A percentile compares a stretch with the other conserved stretches of the same genome.
phyloP scores from a whole-genome alignment of 164 flowering plant species.

The Stephania yunnanensis region DNA sequence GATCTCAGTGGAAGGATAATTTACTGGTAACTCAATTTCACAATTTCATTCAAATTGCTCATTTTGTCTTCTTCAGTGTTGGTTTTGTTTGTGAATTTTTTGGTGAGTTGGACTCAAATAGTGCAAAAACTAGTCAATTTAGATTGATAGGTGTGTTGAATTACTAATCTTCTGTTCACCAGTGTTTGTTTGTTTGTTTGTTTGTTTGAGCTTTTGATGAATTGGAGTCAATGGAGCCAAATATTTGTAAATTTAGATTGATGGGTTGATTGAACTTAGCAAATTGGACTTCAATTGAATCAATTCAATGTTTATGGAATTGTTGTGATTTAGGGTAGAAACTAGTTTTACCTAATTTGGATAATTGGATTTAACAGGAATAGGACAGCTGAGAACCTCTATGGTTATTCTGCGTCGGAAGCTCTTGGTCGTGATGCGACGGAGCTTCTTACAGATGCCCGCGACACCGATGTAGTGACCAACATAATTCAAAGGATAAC shows the following conservation, averaged over 20 bases:
- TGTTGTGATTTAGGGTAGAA: too few relatives aligned
- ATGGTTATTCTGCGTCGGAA: slow-evolving; percentile 81
- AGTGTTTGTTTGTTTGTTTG: neutral
- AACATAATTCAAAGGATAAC: slow-evolving; percentile 42
- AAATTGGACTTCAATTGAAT: neutral
- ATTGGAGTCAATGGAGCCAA: neutral
- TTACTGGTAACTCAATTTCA: slow-evolving; percentile 58
- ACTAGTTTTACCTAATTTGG: neutral
- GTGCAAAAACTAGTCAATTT: too few relatives aligned
- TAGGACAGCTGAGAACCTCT: slow-evolving; percentile 62
- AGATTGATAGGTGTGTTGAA: too few relatives aligned
- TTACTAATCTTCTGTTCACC: neutral
- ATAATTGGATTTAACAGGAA: slow-evolving; percentile 54
- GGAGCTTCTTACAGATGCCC: slow-evolving; percentile 51
- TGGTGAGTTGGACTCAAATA: too few relatives aligned
- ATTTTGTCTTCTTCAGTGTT: neutral
- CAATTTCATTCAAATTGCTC: neutral
- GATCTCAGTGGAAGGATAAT: slow-evolving; percentile 51
- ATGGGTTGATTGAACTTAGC: neutral
- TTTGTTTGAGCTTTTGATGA: neutral
- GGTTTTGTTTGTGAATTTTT: too few relatives aligned
- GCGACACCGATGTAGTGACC: slow-evolving; percentile 35
- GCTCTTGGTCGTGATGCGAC: slow-evolving; percentile 66
- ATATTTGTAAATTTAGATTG: neutral
- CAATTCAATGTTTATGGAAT: too few relatives aligned